A percentile compares a stretch with the other conserved stretches of the same genome.
These are phyloP conservation scores for Xenosphaeropsis pyriputrescens DNA, from an alignment of 2,329 filamentous ascomycete species.

Conservation along the genomic window DNA sequence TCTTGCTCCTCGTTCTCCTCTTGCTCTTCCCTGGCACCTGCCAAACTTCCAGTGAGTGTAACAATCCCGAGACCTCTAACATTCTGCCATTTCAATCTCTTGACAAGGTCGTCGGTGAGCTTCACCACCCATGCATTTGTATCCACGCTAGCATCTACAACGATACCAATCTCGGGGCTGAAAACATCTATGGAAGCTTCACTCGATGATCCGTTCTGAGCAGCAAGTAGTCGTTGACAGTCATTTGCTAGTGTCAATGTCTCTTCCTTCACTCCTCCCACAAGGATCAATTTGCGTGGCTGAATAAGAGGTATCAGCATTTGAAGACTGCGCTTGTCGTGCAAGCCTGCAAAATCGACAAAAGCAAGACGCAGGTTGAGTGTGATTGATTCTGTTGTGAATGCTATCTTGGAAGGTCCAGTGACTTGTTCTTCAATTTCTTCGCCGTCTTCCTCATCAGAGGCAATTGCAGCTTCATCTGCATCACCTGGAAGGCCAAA, in stretches of 20 bases:
- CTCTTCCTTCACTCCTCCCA: conserved; percentile 67
- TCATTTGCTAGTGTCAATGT: conserved; percentile 66
- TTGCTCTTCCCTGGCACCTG: conserved; percentile 31
- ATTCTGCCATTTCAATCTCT: conserved; percentile 86
- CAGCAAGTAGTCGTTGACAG: conserved; percentile 53
- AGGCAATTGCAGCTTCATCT: conserved; percentile 26
- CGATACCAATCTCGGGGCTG: conserved; percentile 59
- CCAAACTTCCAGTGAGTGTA: conserved; percentile 67
- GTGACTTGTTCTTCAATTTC: conserved; percentile 32
- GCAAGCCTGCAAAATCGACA: conserved; percentile 82
- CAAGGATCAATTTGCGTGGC: conserved; percentile 86
- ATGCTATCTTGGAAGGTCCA: conserved; percentile 64
- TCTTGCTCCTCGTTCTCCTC: conserved; percentile 22
- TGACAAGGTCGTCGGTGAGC: conserved; percentile 70
- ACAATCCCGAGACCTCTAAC: conserved; percentile 83
- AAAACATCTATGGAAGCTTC: conserved; percentile 54
- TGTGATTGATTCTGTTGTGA: conserved; percentile 45
- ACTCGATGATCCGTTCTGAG: conserved; percentile 24
- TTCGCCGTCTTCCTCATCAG: conserved; percentile 45
- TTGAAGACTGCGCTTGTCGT: conserved; percentile 85
- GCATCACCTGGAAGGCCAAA: conserved; percentile 31
- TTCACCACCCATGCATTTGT: conserved; percentile 96
- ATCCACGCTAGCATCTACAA: conserved; percentile 84
- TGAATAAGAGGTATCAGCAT: conserved; percentile 92
- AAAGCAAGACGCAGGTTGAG: conserved; percentile 68